A percentile compares a stretch with the other conserved stretches of the same genome.
Evolutionary conservation across 176 grass and related monocot genomes (phyloP).

Genomic region (Poa pratensis): DNA sequence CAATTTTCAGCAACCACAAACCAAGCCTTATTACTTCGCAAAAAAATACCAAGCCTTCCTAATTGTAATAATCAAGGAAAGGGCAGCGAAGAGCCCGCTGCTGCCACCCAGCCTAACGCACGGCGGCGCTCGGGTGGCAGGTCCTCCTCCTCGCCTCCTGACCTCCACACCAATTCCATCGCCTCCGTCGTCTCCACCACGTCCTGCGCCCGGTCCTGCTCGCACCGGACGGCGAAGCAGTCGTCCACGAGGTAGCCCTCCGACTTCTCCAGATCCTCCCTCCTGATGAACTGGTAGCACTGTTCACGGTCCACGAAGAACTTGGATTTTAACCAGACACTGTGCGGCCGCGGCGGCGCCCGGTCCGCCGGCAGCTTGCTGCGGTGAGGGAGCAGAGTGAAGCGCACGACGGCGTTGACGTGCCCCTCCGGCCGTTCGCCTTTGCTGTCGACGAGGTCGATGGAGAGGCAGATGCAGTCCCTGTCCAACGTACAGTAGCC

Average conservation of each 20-base stretch:
- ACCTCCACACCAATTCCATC: not conserved
- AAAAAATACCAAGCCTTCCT: no score
- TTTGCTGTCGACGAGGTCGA: not conserved
- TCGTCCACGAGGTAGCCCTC: not conserved
- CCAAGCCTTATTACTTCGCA: no score
- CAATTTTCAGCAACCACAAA: no score
- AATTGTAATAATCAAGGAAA: no score
- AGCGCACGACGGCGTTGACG: not conserved
- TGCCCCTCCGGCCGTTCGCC: not conserved
- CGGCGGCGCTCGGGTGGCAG: no score
- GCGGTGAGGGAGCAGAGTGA: not conserved
- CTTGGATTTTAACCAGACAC: not conserved
- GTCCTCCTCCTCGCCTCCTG: not conserved
- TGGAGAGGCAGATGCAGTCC: not conserved
- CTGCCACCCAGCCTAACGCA: no score
- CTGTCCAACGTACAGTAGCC: not conserved
- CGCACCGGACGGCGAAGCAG: conserved; percentile 6
- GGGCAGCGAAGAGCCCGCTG: no score
- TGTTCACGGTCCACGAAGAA: not conserved
- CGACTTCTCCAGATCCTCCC: not conserved
- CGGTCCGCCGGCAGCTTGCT: not conserved
- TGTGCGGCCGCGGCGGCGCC: not conserved
- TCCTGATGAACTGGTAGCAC: not conserved
- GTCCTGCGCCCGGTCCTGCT: not conserved
- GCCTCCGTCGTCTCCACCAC: not conserved